Conservation (phyloP, 495 filamentous ascomycete species). For the Penicillium cinerascens region DNA sequence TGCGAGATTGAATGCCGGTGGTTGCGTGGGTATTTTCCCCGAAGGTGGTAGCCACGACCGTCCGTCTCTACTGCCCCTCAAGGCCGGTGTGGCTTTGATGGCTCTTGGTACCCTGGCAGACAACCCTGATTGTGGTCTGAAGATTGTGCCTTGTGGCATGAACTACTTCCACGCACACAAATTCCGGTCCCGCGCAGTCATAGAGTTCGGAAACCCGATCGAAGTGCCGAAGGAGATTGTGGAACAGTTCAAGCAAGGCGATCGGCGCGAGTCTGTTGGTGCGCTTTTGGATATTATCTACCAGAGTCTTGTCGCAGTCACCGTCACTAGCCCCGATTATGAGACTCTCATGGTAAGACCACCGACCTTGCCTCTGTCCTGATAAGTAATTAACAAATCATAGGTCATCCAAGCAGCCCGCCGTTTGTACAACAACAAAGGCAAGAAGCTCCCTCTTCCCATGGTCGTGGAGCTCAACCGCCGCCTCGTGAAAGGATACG, state of each 20-base stretch:
- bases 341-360: constrained; percentile 85
- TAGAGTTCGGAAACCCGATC: constrained; percentile 90
- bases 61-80: constrained; percentile 87
- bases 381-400: constrained; percentile 28
- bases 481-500: constrained; percentile 87
- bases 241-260: constrained; percentile 75
- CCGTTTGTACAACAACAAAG: constrained; percentile 87
- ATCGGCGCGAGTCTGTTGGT: constrained; percentile 80
- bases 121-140: constrained; percentile 84
- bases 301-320: constrained; percentile 79
- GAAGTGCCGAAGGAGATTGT: constrained; percentile 79
- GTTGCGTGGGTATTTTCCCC: constrained; percentile 95
- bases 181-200: constrained; percentile 92
- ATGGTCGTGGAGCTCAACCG: constrained; percentile 96
- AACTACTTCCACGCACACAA: constrained; percentile 99
- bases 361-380: neutral
- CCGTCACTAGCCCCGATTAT: constrained; percentile 90
- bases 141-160: constrained; percentile 99
- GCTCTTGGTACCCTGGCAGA: constrained; percentile 89
- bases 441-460: constrained; percentile 90
- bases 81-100: constrained; percentile 98
- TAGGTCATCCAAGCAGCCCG: constrained; percentile 88
- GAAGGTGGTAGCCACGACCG: constrained; percentile 97
- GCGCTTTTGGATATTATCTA: constrained; percentile 82
- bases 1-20: constrained; percentile 70